These are phyloP conservation scores for Ceraceosorus guamensis DNA, from an alignment of 1,284 basidiomycete genomes.

Conservation along the genomic window DNA sequence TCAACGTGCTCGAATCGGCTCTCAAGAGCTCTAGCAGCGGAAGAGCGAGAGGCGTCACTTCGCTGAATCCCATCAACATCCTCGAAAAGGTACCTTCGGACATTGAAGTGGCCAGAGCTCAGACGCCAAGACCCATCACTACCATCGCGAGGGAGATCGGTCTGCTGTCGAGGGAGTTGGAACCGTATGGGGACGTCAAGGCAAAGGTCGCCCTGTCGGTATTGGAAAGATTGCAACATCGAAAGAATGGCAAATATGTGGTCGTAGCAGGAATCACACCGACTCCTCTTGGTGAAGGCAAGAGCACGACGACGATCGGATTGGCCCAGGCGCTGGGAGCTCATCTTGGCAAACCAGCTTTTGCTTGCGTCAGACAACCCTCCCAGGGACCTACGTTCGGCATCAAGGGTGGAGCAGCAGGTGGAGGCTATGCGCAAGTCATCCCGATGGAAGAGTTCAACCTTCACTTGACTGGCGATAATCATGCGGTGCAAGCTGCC, in stretches of 20 bases:
- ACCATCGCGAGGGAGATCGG: constrained; percentile 84
- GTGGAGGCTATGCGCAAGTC: constrained; percentile 96
- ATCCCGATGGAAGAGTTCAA: constrained; percentile 99
- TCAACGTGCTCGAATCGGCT: constrained; percentile 72
- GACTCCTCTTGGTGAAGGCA: constrained; percentile 94
- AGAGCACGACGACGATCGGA: constrained; percentile 97
- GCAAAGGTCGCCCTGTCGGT: constrained; percentile 91
- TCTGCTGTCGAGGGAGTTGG: constrained; percentile 75
- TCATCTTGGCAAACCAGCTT: constrained; percentile 82
- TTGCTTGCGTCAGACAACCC: constrained; percentile 97
- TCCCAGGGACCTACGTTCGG: constrained; percentile 98
- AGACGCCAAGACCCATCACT: constrained; percentile 81
- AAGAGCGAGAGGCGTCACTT: constrained; percentile 66
- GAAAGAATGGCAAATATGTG: constrained; percentile 93
- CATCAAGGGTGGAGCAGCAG: constrained; percentile 98
- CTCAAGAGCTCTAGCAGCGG: constrained; percentile 81
- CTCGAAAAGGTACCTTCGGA: constrained; percentile 70
- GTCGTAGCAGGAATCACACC: constrained; percentile 96
- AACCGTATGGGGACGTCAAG: constrained; percentile 92
- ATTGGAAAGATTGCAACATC: constrained; percentile 73
- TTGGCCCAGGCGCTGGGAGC: constrained; percentile 93
- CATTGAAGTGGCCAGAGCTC: constrained; percentile 91
- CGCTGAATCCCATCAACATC: constrained; percentile 70
- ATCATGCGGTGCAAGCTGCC: constrained; percentile 93
- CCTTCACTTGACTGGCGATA: constrained; percentile 92